Base-by-base conservation (phyloP, 1,139 yeast species). In the Saccharomyces hybrid region DNA sequence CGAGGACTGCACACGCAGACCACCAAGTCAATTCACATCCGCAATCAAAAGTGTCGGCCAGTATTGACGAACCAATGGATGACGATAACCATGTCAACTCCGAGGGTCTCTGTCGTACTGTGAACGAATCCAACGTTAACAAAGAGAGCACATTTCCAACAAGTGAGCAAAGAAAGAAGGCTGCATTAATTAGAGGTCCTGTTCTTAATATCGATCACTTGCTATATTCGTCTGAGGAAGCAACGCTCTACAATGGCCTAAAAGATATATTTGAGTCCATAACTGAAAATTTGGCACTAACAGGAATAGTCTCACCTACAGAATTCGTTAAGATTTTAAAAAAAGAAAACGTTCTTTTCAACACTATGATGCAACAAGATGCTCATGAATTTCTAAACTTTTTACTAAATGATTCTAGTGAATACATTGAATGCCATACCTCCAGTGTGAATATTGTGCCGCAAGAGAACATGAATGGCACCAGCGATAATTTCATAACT, bases 341-440 rank as follows among this genome's bases (percentile, higher is more conserved):
- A 69, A 81, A 81, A 55, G 90, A 88, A 63, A 93, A 93, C 68
- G 87, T 83, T 62, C 74, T 93, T 61, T 93, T 93, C 69, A 77
- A 96, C 59, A 87, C 90, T 57, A 84, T 87, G 52, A 90, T 91
- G 96, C 99, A 93, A 70, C 99, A 93, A 68, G 99, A 93, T 75
- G 97, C 99, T 2, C 99, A 93, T 71, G 99, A 93, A 70, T 93
- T 93, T 70, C 78, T 90, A 67, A 91, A 91, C 69, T 91, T 88
- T 65, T 71, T 91, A 61, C 76, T 93, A 53, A 93, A 93, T 70
- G 88, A 84, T 60, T 81, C 88, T 31, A 82, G 90, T 56, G 99
- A 93, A 61, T 77, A 80, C 41, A 41, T 32, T 14, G 41, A 27
- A 38, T 11, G 47, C 13, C 44, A 41, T 27, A 38, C 25, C 13